These are phyloP conservation scores for Paecilomyces sp. DNA, from an alignment of 2,329 filamentous ascomycete species.

Conservation along the genomic window DNA sequence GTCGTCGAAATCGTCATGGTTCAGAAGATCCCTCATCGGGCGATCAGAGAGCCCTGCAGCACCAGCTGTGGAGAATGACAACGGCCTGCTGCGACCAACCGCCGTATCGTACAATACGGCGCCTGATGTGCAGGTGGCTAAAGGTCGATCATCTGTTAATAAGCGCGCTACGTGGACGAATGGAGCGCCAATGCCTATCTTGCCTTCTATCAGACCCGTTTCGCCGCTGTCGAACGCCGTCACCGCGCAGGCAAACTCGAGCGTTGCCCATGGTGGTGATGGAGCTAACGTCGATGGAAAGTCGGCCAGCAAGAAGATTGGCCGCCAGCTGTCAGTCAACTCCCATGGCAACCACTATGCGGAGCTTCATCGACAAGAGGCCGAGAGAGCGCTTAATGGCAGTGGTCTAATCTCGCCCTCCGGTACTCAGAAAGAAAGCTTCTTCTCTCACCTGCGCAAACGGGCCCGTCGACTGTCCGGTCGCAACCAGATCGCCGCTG, in stretches of 20 bases:
- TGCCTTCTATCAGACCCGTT: slow-evolving; percentile 89
- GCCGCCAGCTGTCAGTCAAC: slow-evolving; percentile 83
- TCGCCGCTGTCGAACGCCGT: slow-evolving; percentile 94
- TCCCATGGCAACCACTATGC: slow-evolving; percentile 91
- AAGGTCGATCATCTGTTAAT: slow-evolving; percentile 53
- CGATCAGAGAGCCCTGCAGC: slow-evolving; percentile 64
- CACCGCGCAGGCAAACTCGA: slow-evolving; percentile 75
- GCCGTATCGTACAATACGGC: slow-evolving; percentile 35
- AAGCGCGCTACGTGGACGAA: slow-evolving; percentile 95
- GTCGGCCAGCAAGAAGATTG: slow-evolving; percentile 73
- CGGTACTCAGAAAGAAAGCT: slow-evolving; percentile 81
- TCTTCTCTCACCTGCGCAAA: slow-evolving; percentile 95
- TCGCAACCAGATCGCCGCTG: slow-evolving; percentile 75
- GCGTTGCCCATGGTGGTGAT: slow-evolving; percentile 50
- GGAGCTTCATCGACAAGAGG: slow-evolving; percentile 82
- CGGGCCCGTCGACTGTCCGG: slow-evolving; percentile 87
- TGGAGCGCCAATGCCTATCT: slow-evolving; percentile 82
- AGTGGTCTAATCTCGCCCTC: slow-evolving; percentile 68
- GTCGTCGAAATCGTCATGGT: slow-evolving; percentile 88
- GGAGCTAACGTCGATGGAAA: slow-evolving; percentile 48
- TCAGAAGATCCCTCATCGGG: slow-evolving; percentile 86
- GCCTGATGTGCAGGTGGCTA: slow-evolving; percentile 35
- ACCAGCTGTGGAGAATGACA: slow-evolving; percentile 40
- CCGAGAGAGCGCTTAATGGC: slow-evolving; percentile 83
- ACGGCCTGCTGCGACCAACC: slow-evolving; percentile 28